Base-by-base conservation (phyloP, 1,284 basidiomycete species). In the Pseudomicrostroma phylloplanum region DNA sequence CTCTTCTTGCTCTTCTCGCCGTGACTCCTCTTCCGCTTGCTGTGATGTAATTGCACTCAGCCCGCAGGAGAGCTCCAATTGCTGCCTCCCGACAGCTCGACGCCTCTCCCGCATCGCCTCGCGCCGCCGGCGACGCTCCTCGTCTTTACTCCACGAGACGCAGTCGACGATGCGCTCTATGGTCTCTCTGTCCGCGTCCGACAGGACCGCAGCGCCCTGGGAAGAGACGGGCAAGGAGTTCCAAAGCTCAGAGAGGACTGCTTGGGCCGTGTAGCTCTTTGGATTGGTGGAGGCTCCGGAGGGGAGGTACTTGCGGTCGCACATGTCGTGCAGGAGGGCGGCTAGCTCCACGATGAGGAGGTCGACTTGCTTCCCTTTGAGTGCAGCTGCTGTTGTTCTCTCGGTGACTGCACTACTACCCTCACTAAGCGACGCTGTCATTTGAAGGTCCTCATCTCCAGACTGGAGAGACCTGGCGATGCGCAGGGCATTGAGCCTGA, bases 71-170 rank as follows among this genome's bases (percentile, higher is more conserved):
- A 3, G 30, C 30, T 11, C 9, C 1, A 0, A 1, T 6, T 46
- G 39, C 11, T 12, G 46, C 12, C 23, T 48, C 9, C 9, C 30
- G 30, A 9, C 30, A 36, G 30, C 30, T 36, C 30, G 30, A 36
- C 30, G 30, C 30, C 12, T 17, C 43, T n/a, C 43, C 12, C 43
- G 43, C 43, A 3, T 3, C 6, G 46, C 36, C 7, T 19, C 26
- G 4, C 62, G 48, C 43, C 46, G 46, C 17, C 41, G 12, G 6
- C 59, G 54, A 7, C 69, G 61, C 6, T 63, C 62, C 9, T 86
- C 88, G 79, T 96, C 92, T 6, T 89, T 92, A 53, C 85, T 87
- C 88, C 90, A 96, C 0, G 87, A 89, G 2, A 94, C 88, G 69
- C 88, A 88, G 51, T 89, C 88, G 40, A 94, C 82, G 63, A 96